A percentile compares a stretch with the other conserved stretches of the same genome.
Conservation (phyloP, 208 protist genomes). For the Lotmaria passim region DNA sequence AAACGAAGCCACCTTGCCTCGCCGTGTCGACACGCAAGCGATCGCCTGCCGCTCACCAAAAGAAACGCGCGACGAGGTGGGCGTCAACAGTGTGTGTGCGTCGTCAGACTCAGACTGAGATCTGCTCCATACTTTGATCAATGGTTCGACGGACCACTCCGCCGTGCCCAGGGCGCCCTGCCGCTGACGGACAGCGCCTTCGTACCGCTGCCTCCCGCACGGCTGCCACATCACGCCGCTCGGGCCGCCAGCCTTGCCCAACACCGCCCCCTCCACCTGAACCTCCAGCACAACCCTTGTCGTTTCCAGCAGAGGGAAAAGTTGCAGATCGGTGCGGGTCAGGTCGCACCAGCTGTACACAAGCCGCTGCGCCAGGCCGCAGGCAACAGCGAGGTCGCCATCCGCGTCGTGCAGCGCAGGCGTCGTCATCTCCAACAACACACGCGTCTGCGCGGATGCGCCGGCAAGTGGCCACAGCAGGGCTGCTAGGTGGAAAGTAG, state of each 20-base stretch:
- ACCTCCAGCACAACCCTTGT: constrained; percentile 19
- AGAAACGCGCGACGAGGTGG: not conserved
- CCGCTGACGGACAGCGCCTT: not conserved
- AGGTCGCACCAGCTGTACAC: constrained; percentile 42
- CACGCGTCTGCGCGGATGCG: constrained; percentile 5
- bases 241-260: not conserved
- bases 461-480: not conserved
- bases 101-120: not conserved
- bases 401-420: constrained; percentile 33
- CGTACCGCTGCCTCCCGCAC: constrained; percentile 31
- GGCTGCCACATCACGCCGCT: constrained; percentile 16
- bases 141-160: constrained; percentile 25
- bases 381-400: constrained; percentile 32
- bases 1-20: not conserved
- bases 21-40: not conserved
- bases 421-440: constrained; percentile 48
- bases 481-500: constrained; percentile 15
- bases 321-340: constrained; percentile 7
- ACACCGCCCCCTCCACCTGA: constrained; percentile 24
- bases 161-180: not conserved
- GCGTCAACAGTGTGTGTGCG: not conserved
- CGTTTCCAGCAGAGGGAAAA: constrained; percentile 8
- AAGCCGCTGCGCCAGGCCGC: constrained; percentile 44
- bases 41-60: not conserved
- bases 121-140: constrained; percentile 8